Percentiles rank a stretch among this genome's conserved stretches.
phyloP scores from a whole-genome alignment of 192 early-diverging fungal genomes.

The Chytriomyces hyalinus region DNA sequence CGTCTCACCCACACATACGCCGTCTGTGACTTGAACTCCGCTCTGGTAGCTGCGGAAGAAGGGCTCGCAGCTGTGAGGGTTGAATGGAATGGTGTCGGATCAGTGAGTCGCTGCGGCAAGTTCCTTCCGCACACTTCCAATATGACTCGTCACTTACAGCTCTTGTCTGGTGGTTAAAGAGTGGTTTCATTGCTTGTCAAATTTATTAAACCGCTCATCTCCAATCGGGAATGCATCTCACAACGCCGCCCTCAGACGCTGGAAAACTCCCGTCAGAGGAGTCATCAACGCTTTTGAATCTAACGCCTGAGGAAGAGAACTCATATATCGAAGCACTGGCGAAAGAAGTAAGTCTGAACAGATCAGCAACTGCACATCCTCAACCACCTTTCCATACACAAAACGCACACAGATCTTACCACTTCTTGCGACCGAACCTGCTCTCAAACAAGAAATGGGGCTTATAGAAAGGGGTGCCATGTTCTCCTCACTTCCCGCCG shows the following conservation, averaged over 20 bases:
- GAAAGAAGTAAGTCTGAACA: not conserved
- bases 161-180: no score
- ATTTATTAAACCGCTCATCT: no score
- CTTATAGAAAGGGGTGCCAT: not conserved
- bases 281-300: not conserved
- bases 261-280: not conserved
- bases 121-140: no score
- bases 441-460: not conserved
- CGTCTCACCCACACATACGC: not conserved
- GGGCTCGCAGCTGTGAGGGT: conserved; percentile 7
- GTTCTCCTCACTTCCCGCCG: not conserved
- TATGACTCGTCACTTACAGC: no score
- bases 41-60: conserved; percentile 27
- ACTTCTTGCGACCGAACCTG: not conserved
- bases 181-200: no score
- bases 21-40: not conserved
- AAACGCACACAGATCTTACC: not conserved
- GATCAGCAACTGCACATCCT: not conserved
- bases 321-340: not conserved
- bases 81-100: no score
- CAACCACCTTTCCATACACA: not conserved
- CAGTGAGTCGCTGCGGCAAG: no score
- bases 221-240: not conserved
- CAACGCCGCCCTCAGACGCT: not conserved
- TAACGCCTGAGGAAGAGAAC: not conserved